A percentile compares a stretch with the other conserved stretches of the same genome.
phyloP scores from a whole-genome alignment of 2,329 filamentous ascomycete species.

The Arthroderma sp. region DNA sequence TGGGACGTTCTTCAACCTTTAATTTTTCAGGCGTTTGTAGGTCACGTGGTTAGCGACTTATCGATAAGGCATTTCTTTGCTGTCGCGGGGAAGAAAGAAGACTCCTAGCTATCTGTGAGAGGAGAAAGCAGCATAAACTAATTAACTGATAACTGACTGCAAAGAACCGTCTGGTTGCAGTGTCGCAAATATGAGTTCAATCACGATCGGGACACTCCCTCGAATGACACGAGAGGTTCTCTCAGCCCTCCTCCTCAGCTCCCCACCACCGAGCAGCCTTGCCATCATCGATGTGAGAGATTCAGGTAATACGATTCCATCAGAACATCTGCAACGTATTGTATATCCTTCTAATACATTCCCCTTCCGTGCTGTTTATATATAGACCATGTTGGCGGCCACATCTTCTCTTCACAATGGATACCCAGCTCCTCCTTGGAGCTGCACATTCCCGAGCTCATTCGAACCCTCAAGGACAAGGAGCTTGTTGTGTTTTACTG shows the following conservation, averaged over 20 bases:
- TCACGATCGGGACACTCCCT: conserved; percentile 49
- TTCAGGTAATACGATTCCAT: conserved; percentile 41
- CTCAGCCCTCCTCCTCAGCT: conserved; percentile 48
- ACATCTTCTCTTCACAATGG: conserved; percentile 67
- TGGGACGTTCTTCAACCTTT: no score
- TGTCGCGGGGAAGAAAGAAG: no score
- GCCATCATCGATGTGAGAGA: conserved; percentile 86
- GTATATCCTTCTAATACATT: background rate
- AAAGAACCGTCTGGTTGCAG: no score
- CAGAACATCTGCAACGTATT: background rate
- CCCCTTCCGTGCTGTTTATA: background rate
- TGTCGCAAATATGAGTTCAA: conserved; percentile 32
- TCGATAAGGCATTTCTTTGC: no score
- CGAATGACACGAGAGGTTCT: conserved; percentile 59
- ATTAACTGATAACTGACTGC: no score
- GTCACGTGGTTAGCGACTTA: no score
- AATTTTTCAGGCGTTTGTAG: no score
- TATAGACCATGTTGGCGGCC: conserved; percentile 75
- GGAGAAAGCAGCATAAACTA: no score
- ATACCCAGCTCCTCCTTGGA: conserved; percentile 63
- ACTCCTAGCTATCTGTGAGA: no score
- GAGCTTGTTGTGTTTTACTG: conserved; percentile 90
- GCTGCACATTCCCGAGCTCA: conserved; percentile 64
- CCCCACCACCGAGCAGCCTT: conserved; percentile 35
- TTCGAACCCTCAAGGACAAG: conserved; percentile 62